These are phyloP conservation scores for Cyathus striatus DNA, from an alignment of 768 basidiomycete genomes.

Conservation along the genomic window DNA sequence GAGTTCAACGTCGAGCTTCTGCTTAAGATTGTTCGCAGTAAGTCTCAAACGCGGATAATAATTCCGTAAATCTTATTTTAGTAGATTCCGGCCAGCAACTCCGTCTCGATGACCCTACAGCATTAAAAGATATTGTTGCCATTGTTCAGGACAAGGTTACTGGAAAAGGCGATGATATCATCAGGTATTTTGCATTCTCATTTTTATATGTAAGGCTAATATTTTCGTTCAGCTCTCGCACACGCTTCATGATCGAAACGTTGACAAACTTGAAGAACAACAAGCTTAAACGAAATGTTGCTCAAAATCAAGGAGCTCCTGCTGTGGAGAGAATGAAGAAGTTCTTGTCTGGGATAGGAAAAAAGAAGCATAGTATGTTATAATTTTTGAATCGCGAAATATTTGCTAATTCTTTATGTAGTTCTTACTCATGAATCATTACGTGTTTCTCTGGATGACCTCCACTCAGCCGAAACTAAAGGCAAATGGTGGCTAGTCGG, in stretches of 20 bases:
- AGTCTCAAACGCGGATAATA: no score
- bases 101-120: conserved; percentile 86
- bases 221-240: conserved; percentile 63
- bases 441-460: conserved; percentile 79
- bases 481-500: conserved; percentile 99
- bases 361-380: conserved; percentile 63
- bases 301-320: conserved; percentile 68
- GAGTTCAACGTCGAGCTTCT: conserved; percentile 86
- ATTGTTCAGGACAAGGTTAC: conserved; percentile 73
- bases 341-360: conserved; percentile 69
- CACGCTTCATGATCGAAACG: conserved; percentile 94
- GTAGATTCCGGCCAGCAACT: conserved; percentile 90
- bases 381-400: neutral
- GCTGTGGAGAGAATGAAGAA: conserved; percentile 86
- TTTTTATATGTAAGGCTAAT: neutral
- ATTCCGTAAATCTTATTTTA: neutral
- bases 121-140: conserved; percentile 86
- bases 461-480: conserved; percentile 75
- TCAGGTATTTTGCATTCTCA: conserved; percentile 38
- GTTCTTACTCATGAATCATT: conserved; percentile 83
- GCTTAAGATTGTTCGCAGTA: conserved; percentile 80
- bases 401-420: conserved; percentile 17
- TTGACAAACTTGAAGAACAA: conserved; percentile 91
- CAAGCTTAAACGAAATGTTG: conserved; percentile 60
- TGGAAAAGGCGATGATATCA: conserved; percentile 36